Evolutionary conservation across 1,139 yeast genomes (phyloP), one percentile per base, ranked within the genome.

Genomic region (Pichia sp.): DNA sequence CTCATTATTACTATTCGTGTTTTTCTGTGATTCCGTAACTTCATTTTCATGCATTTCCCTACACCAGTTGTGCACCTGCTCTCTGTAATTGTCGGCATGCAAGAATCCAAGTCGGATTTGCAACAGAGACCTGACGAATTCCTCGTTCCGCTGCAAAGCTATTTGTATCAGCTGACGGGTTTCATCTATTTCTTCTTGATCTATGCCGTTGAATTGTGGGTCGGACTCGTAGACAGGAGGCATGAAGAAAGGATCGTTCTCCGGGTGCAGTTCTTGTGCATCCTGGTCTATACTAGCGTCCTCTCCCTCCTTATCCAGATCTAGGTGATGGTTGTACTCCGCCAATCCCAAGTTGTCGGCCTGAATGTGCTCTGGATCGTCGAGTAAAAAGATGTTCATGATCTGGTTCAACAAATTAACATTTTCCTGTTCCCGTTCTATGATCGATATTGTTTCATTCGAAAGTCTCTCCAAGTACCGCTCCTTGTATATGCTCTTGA

Each of bases 71-170:
- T 75, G 78, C 50, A 92, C 79, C 61, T 84, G 81, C 52, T 78
- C 78, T 63, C 87, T 85, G 61, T 87, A 77, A 57, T 93, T 73
- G 63, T 87, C 90, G 0, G 96, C 93, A 61, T 89, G 79, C 42
- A 87, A 82, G 30, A 92, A 73, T 1, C 92, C 95, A 63, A 79
- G 79, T 61, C 97, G 78, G 48, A 93, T 79, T 45, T 77, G 80
- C 29, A 81, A 75, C 67, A 93, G 75, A 60, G 90, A 87, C 64
- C 95, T 79, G 54, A 90, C 85, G 67, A 87, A 92, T 70, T 92
- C 98, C 67, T 89, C 92, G 64, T 90, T 90, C 66, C 97, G 78
- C 70, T 93, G 98, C 52, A 90, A 72, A 0, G 87, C 87, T 49
- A 85, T 81, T 61, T 85, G 90, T 4, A 85, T 76, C 55, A 84